A percentile compares a stretch with the other conserved stretches of the same genome.
Conservation (phyloP, 495 filamentous ascomycete species). For the Penicillium bialowiezense region DNA sequence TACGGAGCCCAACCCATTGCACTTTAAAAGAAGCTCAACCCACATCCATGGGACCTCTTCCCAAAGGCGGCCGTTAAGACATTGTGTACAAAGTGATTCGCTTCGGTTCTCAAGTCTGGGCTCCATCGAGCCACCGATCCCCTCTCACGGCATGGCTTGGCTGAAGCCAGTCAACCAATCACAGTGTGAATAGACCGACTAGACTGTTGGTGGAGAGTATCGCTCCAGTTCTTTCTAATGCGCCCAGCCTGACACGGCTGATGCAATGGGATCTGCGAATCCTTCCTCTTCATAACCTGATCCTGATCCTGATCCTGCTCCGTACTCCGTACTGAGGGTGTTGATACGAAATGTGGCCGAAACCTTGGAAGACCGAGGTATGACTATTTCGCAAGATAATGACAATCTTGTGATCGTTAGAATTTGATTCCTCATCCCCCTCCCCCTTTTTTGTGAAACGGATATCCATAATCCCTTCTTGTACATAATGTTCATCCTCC, state of each 20-base stretch:
- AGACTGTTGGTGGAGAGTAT: constrained; percentile 5
- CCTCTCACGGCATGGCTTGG: constrained; percentile 4
- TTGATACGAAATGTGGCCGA: too few species aligned
- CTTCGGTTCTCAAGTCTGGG: neutral
- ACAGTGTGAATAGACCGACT: neutral
- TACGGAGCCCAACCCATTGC: neutral
- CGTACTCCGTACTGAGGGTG: too few species aligned
- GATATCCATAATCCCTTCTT: too few species aligned
- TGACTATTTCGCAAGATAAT: too few species aligned
- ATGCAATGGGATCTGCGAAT: neutral
- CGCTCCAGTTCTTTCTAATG: neutral
- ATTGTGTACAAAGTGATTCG: neutral
- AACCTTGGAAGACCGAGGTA: too few species aligned
- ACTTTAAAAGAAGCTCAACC: neutral
- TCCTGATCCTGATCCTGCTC: neutral
- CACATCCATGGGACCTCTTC: constrained; percentile 8
- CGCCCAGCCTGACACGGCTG: too few species aligned
- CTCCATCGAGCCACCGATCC: constrained; percentile 3
- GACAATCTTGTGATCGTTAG: too few species aligned
- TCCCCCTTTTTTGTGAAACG: too few species aligned
- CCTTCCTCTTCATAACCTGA: neutral
- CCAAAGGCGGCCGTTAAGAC: neutral
- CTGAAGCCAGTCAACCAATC: neutral
- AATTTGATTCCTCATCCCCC: too few species aligned
- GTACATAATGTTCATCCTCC: too few species aligned